phyloP scores from a whole-genome alignment of 306 rosid genomes.

The Psophocarpus tetragonolobus region DNA sequence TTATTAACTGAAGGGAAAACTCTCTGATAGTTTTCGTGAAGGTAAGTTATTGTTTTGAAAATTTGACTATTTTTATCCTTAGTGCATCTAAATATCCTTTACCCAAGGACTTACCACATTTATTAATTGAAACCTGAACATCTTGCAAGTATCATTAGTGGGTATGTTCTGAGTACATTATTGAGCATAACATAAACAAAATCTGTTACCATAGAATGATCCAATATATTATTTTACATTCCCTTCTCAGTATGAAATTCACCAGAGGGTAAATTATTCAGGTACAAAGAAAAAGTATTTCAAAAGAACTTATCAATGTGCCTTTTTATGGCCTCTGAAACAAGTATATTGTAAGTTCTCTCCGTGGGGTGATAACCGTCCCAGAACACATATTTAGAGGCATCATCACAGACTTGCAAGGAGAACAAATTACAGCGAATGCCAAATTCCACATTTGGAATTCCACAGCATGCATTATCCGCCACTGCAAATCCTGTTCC shows the following conservation, averaged over 20 bases:
- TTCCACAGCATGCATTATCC: slow-evolving; percentile 52
- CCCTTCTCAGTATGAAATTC: not conserved
- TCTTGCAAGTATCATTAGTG: not conserved
- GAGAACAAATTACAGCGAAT: slow-evolving; percentile 37
- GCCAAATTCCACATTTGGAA: slow-evolving; percentile 49
- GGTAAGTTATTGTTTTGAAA: not conserved
- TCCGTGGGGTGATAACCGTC: slow-evolving; percentile 65
- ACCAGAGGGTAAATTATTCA: not conserved
- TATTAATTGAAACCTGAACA: not conserved
- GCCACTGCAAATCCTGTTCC: slow-evolving; percentile 52
- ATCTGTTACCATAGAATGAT: not conserved
- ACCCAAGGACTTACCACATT: not conserved
- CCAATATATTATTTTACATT: not conserved
- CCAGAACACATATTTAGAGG: slow-evolving; percentile 55
- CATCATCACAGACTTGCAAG: slow-evolving; percentile 35
- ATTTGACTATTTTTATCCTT: not conserved
- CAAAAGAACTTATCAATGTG: slow-evolving; percentile 37
- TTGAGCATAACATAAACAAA: not conserved
- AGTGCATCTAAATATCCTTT: not conserved
- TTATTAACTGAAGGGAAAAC: not conserved
- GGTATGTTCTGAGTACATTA: not conserved
- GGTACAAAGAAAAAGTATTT: not conserved
- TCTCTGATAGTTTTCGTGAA: not conserved
- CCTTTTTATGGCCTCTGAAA: not conserved
- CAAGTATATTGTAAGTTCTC: slow-evolving; percentile 29